Evolutionary conservation across 305 asterid species (phyloP), one percentile per base, ranked within the genome.

Genomic region (Withania somnifera): DNA sequence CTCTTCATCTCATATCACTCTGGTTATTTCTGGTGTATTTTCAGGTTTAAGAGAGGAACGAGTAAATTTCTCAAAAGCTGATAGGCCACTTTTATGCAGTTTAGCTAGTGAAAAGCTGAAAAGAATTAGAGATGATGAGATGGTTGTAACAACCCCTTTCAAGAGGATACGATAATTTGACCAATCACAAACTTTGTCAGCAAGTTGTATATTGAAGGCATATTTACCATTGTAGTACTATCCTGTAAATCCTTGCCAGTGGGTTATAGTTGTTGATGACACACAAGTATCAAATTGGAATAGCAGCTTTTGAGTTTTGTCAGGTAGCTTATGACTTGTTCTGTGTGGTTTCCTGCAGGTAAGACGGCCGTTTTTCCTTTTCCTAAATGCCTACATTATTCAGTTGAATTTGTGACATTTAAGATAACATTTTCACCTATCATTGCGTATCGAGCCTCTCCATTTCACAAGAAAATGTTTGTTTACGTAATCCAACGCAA

Each of bases 81-180:
- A 66, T 64, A 51, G 80, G 47, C 77, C 61, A 69, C 61, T 79
- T 77, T 19, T 86, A 2, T 89, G 97, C 87, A 85, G 91, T 50
- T 40, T 80, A 56, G 79, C 80, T 58, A 64, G 83, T 60, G 75
- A 58, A 28, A 90, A 79, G 82, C 73, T 58, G 81, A 91, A 90
- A 69, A 85, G 93, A 57, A 78, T 81, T 83, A 85, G 92, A 81
- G 92, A 84, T 11, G 94, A 89, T n/a, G 92, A 89, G 83, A 84
- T 81, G 56, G 86, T 84, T 42, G 84, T 80, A 50, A 53, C 90
- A 57, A 28, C 87, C 50, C 86, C 90, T 80, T 58, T 63, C 17
- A 91, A 91, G 93, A 94, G 87, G 82, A 82, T 81, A 77, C 82
- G 89, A 86, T 86, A 47, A 78, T n/a, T 3, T 17, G 26, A 50